Conservation (phyloP, 352 stramenopile genomes). For the Globisporangium middletonii region DNA sequence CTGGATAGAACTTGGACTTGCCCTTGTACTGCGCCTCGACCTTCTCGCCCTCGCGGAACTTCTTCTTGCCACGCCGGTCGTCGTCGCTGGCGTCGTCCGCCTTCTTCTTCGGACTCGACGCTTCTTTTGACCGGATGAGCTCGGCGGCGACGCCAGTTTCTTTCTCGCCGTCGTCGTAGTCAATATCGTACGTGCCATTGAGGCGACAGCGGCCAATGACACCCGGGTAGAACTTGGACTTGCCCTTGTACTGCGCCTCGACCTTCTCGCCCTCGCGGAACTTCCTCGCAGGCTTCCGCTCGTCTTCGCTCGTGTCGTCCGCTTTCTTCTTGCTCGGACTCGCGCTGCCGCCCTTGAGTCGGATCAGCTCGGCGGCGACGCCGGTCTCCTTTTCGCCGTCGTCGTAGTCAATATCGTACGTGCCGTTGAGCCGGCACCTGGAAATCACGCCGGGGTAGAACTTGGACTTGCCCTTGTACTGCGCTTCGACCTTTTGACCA, state of each 20-base stretch:
- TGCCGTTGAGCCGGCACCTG: too few species aligned
- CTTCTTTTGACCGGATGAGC: too few species aligned
- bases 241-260: conserved; percentile 38
- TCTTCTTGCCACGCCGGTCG: neutral
- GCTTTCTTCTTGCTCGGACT: neutral
- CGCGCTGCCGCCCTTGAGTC: conserved; percentile 37
- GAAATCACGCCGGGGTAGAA: too few species aligned
- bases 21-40: conserved; percentile 40
- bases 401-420: too few species aligned
- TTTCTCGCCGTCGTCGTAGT: conserved; percentile 59
- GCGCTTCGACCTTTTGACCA: too few species aligned
- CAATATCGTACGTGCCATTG: conserved; percentile 66
- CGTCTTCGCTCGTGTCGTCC: neutral
- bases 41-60: conserved; percentile 9
- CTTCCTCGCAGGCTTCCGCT: neutral
- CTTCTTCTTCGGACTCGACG: too few species aligned
- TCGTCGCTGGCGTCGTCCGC: too few species aligned
- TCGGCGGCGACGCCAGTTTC: conserved; percentile 12
- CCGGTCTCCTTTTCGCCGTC: conserved; percentile 68
- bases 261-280: conserved; percentile 18
- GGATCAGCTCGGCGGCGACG: neutral
- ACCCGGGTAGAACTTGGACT: conserved; percentile 53
- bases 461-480: too few species aligned
- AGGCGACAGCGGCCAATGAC: conserved; percentile 23
- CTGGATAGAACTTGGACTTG: conserved; percentile 46